Evolutionary conservation across 495 filamentous ascomycete genomes (phyloP).

Genomic region (Penicillium samsonianum): DNA sequence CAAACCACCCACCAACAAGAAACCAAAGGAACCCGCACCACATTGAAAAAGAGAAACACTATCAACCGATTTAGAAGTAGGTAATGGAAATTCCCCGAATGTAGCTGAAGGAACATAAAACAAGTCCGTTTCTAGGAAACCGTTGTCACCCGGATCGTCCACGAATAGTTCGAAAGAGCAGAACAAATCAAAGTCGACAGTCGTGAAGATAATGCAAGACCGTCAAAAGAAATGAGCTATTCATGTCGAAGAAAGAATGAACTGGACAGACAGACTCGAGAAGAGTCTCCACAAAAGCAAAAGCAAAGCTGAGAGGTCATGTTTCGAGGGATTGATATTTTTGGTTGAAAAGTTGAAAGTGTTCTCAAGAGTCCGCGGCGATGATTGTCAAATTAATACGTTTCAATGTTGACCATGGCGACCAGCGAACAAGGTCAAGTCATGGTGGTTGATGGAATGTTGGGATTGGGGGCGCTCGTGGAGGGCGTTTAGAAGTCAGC

Average conservation of each 20-base stretch:
- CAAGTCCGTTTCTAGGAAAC: conserved; percentile 15
- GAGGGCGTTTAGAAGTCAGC: conserved; percentile 19
- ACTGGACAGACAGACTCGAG: conserved; percentile 13
- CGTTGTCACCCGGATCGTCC: conserved; percentile 15
- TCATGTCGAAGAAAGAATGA: conserved; percentile 10
- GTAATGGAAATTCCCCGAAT: neutral
- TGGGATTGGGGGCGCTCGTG: conserved; percentile 16
- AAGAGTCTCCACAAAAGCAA: conserved; percentile 21
- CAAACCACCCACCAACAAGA: conserved; percentile 13
- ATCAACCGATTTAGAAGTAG: conserved; percentile 16
- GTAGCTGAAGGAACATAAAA: conserved; percentile 19
- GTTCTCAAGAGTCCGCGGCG: neutral
- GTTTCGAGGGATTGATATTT: conserved; percentile 12
- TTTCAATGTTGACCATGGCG: conserved; percentile 10
- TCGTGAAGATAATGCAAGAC: neutral
- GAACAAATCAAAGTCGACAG: neutral
- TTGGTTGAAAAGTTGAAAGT: conserved; percentile 11
- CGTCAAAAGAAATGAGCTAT: neutral
- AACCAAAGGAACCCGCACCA: conserved; percentile 10
- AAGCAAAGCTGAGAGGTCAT: conserved; percentile 12
- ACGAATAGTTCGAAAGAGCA: conserved; percentile 12
- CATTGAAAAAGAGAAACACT: conserved; percentile 7
- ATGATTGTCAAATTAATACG: conserved; percentile 3
- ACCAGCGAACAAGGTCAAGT: conserved; percentile 6
- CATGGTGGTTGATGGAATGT: conserved; percentile 10